Base-by-base conservation (phyloP, 768 basidiomycete genomes). In the Clitopilus hobsonii region DNA sequence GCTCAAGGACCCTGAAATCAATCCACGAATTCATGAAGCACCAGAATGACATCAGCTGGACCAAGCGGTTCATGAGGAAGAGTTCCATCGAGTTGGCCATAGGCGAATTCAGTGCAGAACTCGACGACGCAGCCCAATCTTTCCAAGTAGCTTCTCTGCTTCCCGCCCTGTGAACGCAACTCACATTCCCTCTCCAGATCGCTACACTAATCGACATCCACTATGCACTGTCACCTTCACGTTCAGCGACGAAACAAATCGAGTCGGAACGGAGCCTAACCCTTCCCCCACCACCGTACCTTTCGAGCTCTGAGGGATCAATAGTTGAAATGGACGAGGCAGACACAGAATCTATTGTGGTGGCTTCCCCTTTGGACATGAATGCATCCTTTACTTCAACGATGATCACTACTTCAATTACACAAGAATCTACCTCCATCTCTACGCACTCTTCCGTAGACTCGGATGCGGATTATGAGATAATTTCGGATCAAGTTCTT, bases 191-290 rank as follows among this genome's bases (percentile, higher is more conserved):
- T 14, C 18, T 7, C 14, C 55, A 80, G 79, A 69, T 79, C 5
- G 71, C 75, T 5, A 74, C 76, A 0, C 69, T 80, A 4, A 78
- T 81, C 36, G 72, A 76, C 49, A 71, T 81, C 16, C 78, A 80
- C 57, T 71, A 73, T 54, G 67, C 72, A 18, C 60, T 78, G 27
- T 55, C 57, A 45, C n/a, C 18, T 45, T 11, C 16, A 45, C n/a
- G 22, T n/a, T n/a, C n/a, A n/a, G n/a, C n/a, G n/a, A n/a, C n/a
- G n/a, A n/a, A n/a, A n/a, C n/a, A n/a, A n/a, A n/a, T n/a, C n/a
- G n/a, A n/a, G n/a, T n/a, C n/a, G n/a, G n/a, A n/a, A n/a, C n/a
- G n/a, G n/a, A n/a, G n/a, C n/a, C n/a, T n/a, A n/a, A n/a, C 30
- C 16, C 20, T 23, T 38, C 32, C 45, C 14, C 53, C 52, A 6